Conservation (phyloP, 805 yeast genomes). For the Ogataea pignaliae region DNA sequence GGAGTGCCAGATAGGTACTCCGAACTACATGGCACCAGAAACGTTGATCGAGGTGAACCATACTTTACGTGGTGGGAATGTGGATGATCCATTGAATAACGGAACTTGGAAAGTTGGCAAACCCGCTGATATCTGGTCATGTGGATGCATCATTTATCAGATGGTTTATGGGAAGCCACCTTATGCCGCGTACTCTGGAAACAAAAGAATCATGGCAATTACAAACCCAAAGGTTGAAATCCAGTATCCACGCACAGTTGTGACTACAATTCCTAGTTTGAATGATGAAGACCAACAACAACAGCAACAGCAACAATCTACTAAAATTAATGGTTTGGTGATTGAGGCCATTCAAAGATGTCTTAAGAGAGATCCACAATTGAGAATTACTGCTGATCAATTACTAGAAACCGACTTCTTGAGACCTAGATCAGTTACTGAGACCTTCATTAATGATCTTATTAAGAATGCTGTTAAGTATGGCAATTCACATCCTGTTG, state of each 20-base stretch:
- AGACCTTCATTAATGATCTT: slow-evolving; percentile 60
- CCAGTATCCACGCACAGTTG: slow-evolving; percentile 46
- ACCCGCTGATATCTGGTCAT: slow-evolving; percentile 97
- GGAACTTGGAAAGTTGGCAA: slow-evolving; percentile 76
- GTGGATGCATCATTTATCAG: slow-evolving; percentile 93
- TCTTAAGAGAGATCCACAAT: slow-evolving; percentile 61
- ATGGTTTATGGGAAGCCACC: slow-evolving; percentile 95
- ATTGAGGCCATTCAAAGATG: slow-evolving; percentile 72
- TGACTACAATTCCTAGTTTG: background rate
- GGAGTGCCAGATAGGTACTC: slow-evolving; percentile 91
- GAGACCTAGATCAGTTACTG: slow-evolving; percentile 69
- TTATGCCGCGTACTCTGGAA: slow-evolving; percentile 71
- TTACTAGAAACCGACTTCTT: slow-evolving; percentile 61
- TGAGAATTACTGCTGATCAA: slow-evolving; percentile 60
- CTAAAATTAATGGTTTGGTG: slow-evolving; percentile 33
- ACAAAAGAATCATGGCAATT: slow-evolving; percentile 75
- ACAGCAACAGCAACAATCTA: background rate
- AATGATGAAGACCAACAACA: slow-evolving; percentile 13
- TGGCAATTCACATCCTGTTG: slow-evolving; percentile 45
- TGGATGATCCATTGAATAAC: slow-evolving; percentile 12
- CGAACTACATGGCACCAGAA: slow-evolving; percentile 98
- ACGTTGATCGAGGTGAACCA: slow-evolving; percentile 63
- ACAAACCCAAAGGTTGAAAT: slow-evolving; percentile 79
- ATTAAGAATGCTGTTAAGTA: slow-evolving; percentile 73
- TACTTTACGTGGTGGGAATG: slow-evolving; percentile 23